Evolutionary conservation across 2,329 filamentous ascomycete species (phyloP), one percentile per base, ranked within the genome.

Genomic region (Aspergillus novoparasiticus): DNA sequence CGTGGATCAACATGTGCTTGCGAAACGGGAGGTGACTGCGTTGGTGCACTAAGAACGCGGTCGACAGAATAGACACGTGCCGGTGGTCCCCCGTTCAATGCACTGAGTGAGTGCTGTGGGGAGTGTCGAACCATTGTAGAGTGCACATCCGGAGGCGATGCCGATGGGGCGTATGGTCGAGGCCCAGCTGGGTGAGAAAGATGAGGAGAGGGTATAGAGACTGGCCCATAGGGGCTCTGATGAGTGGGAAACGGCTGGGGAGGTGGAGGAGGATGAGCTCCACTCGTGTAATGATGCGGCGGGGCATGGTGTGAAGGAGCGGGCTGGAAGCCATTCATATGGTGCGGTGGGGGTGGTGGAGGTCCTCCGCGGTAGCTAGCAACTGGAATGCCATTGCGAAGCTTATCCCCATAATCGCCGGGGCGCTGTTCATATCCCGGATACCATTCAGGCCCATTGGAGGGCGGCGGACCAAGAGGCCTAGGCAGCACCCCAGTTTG

Each of bases 291-390:
- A 61, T 75, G 74, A 14, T 74, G 68, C 45, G 73, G 72, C 36
- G 72, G 67, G 48, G 71, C 69, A 36, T 74, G 76, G 46, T 73
- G 75, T n/a, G 72, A 60, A 23, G 75, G 69, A 12, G 57, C 51
- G 45, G 75, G 70, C 41, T 71, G 69, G 62, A 75, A 84, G 41
- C 84, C 83, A 69, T 86, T 88, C 53, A 85, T 80, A 43, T 83
- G 83, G 39, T 83, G 82, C 23, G 83, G 76, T 16, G 81, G 80
- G 23, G 83, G 82, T 82, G 86, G 70, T 79, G 79, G 71, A 6
- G 81, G 76, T 8, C 80, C 67, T 32, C 63, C 59, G 41, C 69
- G 68, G 60, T 72, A 76, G 51, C 67, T 66, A 60, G 73, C 67
- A 51, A 76, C 71, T 36, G 75, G 71, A 57, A 78, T 70, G 39